Evolutionary conservation across 148 eudicot genomes (phyloP).

Genomic region (Pouteria glomerata): DNA sequence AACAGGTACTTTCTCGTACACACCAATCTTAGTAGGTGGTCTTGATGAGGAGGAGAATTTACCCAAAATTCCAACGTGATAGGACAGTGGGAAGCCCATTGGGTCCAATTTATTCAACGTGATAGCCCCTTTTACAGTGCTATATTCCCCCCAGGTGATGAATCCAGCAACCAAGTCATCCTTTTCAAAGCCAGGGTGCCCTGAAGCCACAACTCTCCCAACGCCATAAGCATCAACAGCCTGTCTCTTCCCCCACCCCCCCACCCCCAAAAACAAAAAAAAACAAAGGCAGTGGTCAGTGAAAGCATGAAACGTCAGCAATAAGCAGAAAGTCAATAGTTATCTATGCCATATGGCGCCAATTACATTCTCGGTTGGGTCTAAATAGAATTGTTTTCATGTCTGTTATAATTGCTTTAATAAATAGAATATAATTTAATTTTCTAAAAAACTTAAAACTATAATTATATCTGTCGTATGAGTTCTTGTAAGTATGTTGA

Average conservation of each 20-base stretch:
- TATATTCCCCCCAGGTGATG: constrained; percentile 48
- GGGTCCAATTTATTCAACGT: constrained; percentile 32
- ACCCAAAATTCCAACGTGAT: constrained; percentile 53
- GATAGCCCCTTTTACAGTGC: constrained; percentile 16
- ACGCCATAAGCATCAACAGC: constrained; percentile 36
- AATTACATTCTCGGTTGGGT: too few species aligned
- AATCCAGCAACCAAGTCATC: constrained; percentile 48
- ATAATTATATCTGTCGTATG: too few species aligned
- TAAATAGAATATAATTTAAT: too few species aligned
- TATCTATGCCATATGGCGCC: too few species aligned
- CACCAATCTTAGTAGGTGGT: background rate
- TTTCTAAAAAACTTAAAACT: too few species aligned
- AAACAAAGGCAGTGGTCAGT: background rate
- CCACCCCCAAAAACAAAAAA: background rate
- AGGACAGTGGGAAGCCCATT: constrained; percentile 42
- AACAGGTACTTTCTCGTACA: too few species aligned
- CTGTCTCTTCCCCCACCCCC: too few species aligned
- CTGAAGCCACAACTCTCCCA: constrained; percentile 52
- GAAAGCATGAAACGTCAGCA: background rate
- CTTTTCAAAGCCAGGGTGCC: constrained; percentile 31
- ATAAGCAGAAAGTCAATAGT: too few species aligned
- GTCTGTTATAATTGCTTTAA: too few species aligned
- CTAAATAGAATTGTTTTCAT: too few species aligned
- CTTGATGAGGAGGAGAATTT: background rate
- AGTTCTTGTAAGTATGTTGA: too few species aligned